Evolutionary conservation across 805 yeast genomes (phyloP), one percentile per base, ranked within the genome.

Genomic region (Dipodascus albidus): DNA sequence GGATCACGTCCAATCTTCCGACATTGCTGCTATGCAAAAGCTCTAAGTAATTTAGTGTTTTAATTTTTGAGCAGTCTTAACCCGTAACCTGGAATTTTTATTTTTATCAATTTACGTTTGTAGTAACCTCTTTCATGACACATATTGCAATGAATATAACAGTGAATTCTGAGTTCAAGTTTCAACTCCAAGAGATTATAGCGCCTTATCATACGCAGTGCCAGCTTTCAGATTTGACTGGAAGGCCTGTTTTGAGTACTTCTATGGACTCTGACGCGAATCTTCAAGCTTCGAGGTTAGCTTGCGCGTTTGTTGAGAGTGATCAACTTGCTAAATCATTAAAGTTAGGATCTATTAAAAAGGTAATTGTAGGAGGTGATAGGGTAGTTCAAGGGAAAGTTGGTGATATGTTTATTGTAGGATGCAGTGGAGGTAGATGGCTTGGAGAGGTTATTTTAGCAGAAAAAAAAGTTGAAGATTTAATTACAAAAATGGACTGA

Each of bases 1-100:
- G 81, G 99, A 93, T 79, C 95, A 89, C 79, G 97, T 93, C 70
- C 99, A 93, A 82, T 91, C 98, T 67, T 86, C 96, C 62, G 99
- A 93, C 75, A 74, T 93, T 74, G 96, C 95, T 76, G 99, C 99
- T 75, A 91, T 91, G 98, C 85, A 79, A 76, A 91, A 91, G 80
- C 81, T 91, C 77, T 91, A 88, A 83, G 78, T n/a, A n/a, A n/a
- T n/a, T n/a, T n/a, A n/a, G n/a, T n/a, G n/a, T n/a, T n/a, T n/a
- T n/a, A n/a, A n/a, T n/a, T n/a, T n/a, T n/a, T n/a, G n/a, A n/a
- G n/a, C n/a, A n/a, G n/a, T n/a, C n/a, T n/a, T n/a, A n/a, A n/a
- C n/a, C n/a, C n/a, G n/a, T n/a, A n/a, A n/a, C n/a, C n/a, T n/a
- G n/a, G n/a, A n/a, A n/a, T n/a, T n/a, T n/a, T n/a, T n/a, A n/a